These are phyloP conservation scores for Starmerella etchellsii DNA, from an alignment of 805 yeast species.

Conservation along the genomic window DNA sequence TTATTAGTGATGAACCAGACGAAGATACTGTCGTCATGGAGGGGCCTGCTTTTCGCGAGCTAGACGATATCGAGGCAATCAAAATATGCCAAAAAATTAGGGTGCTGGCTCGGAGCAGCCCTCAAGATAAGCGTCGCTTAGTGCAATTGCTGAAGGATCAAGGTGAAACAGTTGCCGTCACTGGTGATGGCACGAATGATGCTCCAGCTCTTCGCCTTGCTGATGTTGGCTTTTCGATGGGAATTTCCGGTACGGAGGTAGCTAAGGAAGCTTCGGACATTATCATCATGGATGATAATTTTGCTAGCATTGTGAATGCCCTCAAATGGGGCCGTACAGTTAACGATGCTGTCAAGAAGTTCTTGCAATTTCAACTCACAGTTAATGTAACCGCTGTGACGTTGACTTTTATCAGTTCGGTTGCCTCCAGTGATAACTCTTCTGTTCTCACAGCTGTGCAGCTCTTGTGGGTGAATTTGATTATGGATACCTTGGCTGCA, in stretches of 20 bases:
- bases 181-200: slow-evolving; percentile 99
- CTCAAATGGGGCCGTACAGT: slow-evolving; percentile 98
- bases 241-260: slow-evolving; percentile 95
- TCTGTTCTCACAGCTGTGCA: slow-evolving; percentile 96
- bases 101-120: slow-evolving; percentile 88
- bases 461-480: slow-evolving; percentile 90
- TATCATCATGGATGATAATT: slow-evolving; percentile 87
- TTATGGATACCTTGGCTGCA: slow-evolving; percentile 98
- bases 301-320: slow-evolving; percentile 87
- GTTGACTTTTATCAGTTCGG: slow-evolving; percentile 86
- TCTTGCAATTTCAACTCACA: slow-evolving; percentile 90
- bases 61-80: slow-evolving; percentile 43
- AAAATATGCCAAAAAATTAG: slow-evolving; percentile 57
- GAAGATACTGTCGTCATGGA: slow-evolving; percentile 65
- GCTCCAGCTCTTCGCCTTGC: slow-evolving; percentile 96
- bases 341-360: slow-evolving; percentile 83
- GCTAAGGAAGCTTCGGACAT: slow-evolving; percentile 96
- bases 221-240: slow-evolving; percentile 98
- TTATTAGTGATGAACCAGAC: slow-evolving; percentile 35
- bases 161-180: slow-evolving; percentile 95
- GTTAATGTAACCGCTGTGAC: slow-evolving; percentile 95
- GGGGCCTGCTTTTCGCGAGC: slow-evolving; percentile 75
- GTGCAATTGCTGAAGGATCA: slow-evolving; percentile 66
- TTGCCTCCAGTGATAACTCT: slow-evolving; percentile 60
- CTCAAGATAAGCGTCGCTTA: slow-evolving; percentile 82